Conservation (phyloP, 164 flowering plant genomes). For the Liriodendron chinense region DNA sequence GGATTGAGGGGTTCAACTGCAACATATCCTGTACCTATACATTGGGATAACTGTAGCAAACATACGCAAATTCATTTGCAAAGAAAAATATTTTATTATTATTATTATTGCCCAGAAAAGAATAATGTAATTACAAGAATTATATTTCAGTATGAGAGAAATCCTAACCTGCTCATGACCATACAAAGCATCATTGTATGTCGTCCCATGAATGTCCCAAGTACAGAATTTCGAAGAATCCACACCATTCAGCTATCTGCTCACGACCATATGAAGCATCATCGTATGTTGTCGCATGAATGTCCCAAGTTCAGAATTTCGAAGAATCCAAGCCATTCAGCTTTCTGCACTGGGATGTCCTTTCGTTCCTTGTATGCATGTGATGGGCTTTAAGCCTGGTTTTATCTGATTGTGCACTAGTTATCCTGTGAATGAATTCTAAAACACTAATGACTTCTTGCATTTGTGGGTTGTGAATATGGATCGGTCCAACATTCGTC, state of each 20-base stretch:
- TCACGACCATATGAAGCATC: too few relatives aligned
- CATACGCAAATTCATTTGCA: not conserved
- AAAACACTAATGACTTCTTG: constrained; percentile 1
- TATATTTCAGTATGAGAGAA: not conserved
- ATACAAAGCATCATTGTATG: not conserved
- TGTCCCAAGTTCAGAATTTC: too few relatives aligned
- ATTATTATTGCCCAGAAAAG: constrained; percentile 2
- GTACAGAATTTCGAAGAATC: not conserved
- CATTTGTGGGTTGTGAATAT: constrained; percentile 25
- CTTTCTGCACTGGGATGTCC: not conserved
- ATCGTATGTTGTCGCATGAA: too few relatives aligned
- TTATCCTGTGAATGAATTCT: too few relatives aligned
- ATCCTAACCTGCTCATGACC: not conserved
- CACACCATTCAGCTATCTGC: too few relatives aligned
- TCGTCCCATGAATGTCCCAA: not conserved
- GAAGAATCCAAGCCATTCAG: too few relatives aligned
- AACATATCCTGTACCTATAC: too few relatives aligned
- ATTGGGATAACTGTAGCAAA: too few relatives aligned
- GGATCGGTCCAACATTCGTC: constrained; percentile 88
- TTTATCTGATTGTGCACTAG: not conserved
- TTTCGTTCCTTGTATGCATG: not conserved
- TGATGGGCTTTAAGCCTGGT: not conserved
- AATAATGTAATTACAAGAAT: constrained; percentile 1
- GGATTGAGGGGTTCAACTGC: too few relatives aligned
- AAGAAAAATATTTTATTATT: not conserved